These are phyloP conservation scores for Eucalyptus erythrocorys DNA, from an alignment of 345 rosid genomes.

Conservation along the genomic window DNA sequence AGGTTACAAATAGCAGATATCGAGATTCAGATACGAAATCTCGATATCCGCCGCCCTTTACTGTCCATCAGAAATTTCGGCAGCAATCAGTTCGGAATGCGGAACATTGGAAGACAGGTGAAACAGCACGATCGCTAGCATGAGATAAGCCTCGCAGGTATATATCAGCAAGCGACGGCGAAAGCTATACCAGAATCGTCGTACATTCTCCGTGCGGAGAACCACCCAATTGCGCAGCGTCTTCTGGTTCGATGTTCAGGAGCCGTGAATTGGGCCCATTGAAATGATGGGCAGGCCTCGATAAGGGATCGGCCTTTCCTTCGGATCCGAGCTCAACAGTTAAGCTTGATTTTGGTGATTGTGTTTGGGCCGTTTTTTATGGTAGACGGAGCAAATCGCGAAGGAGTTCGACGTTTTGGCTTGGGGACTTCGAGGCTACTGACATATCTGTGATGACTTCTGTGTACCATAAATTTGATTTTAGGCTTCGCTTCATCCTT, in stretches of 20 bases:
- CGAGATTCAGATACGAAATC: neutral
- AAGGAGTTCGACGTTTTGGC: too few relatives aligned
- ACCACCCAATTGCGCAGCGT: conserved; percentile 19
- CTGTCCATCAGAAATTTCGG: neutral
- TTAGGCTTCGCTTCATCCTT: too few relatives aligned
- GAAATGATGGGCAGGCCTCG: neutral
- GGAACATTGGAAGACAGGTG: neutral
- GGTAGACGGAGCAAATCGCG: too few relatives aligned
- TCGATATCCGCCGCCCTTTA: neutral
- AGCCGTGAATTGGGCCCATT: neutral
- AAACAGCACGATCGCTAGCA: neutral
- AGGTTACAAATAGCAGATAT: neutral
- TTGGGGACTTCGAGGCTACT: too few relatives aligned
- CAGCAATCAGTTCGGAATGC: neutral
- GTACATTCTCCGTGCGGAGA: conserved; percentile 40
- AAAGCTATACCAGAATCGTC: conserved; percentile 30
- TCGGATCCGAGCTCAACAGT: neutral
- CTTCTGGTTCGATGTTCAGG: neutral
- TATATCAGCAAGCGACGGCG: neutral
- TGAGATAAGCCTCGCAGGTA: neutral
- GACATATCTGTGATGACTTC: too few relatives aligned
- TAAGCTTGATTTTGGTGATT: neutral
- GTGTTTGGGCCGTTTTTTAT: too few relatives aligned
- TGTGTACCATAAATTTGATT: too few relatives aligned
- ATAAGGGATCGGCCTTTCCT: neutral